Evolutionary conservation across 257 asterid species (phyloP).

Genomic region (Datura wrightii): DNA sequence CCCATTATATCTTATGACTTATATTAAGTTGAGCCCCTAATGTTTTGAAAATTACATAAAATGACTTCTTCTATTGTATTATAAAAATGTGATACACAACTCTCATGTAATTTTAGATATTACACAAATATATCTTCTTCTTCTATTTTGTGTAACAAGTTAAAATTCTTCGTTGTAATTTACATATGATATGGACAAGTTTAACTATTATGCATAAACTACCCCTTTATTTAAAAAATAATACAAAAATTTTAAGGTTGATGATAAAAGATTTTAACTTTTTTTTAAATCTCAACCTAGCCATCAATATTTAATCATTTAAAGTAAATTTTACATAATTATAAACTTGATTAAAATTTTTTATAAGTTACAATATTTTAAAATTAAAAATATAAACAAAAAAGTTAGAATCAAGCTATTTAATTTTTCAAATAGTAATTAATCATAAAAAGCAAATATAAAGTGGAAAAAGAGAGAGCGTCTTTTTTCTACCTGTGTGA

Average conservation of each 20-base stretch:
- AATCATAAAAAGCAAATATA: background rate
- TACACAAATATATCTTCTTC: background rate
- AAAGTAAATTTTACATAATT: background rate
- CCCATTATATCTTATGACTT: background rate
- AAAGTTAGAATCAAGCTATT: background rate
- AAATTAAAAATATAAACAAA: background rate
- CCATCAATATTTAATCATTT: background rate
- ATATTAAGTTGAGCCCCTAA: background rate
- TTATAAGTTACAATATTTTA: background rate
- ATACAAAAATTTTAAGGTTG: background rate
- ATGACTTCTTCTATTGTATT: background rate
- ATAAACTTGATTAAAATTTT: background rate
- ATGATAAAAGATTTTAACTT: background rate
- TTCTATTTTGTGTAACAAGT: background rate
- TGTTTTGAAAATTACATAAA: slow-evolving; percentile 4
- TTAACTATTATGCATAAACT: background rate
- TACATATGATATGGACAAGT: background rate
- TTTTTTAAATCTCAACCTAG: background rate
- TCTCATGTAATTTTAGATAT: background rate
- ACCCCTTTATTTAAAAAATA: background rate
- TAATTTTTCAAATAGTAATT: background rate
- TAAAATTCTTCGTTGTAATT: background rate
- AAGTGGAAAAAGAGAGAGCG: background rate
- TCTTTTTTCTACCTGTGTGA: background rate
- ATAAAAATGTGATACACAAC: background rate